Conservation (phyloP, 805 yeast species). For the Metschnikowia lunata region DNA sequence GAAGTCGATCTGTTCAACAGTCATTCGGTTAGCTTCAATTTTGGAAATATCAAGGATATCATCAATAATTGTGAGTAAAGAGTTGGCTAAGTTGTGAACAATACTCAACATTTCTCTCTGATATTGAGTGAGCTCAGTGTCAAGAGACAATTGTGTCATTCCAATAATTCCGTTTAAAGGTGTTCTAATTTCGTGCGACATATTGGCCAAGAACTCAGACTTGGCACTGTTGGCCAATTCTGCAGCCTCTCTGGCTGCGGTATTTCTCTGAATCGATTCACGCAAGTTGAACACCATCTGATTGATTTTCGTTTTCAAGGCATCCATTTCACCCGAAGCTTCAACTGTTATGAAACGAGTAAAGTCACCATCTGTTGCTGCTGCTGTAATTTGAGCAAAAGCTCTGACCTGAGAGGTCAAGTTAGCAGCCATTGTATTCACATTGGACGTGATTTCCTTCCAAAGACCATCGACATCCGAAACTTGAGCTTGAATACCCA, state of each 20-base stretch:
- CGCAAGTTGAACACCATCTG: constrained; percentile 70
- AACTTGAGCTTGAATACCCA: constrained; percentile 90
- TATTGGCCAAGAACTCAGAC: constrained; percentile 85
- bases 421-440: constrained; percentile 91
- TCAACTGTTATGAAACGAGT: constrained; percentile 87
- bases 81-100: constrained; percentile 83
- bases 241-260: constrained; percentile 93
- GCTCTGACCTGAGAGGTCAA: constrained; percentile 90
- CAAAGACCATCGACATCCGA: constrained; percentile 87
- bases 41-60: constrained; percentile 89
- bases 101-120: constrained; percentile 89
- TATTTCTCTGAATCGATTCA: constrained; percentile 85
- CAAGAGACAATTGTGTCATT: constrained; percentile 85
- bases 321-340: constrained; percentile 88
- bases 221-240: constrained; percentile 86
- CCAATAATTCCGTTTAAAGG: constrained; percentile 93
- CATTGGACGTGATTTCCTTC: constrained; percentile 89
- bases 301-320: constrained; percentile 54
- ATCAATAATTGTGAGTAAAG: constrained; percentile 80
- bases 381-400: constrained; percentile 88
- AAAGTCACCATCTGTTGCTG: constrained; percentile 92
- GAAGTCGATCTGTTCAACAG: constrained; percentile 84
- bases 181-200: constrained; percentile 80
- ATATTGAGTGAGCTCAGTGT: constrained; percentile 84
- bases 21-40: constrained; percentile 92